Percentiles rank a stretch among this genome's conserved stretches.
phyloP scores from a whole-genome alignment of 1,284 basidiomycete species.

The Erythrobasidium hasegawianum region DNA sequence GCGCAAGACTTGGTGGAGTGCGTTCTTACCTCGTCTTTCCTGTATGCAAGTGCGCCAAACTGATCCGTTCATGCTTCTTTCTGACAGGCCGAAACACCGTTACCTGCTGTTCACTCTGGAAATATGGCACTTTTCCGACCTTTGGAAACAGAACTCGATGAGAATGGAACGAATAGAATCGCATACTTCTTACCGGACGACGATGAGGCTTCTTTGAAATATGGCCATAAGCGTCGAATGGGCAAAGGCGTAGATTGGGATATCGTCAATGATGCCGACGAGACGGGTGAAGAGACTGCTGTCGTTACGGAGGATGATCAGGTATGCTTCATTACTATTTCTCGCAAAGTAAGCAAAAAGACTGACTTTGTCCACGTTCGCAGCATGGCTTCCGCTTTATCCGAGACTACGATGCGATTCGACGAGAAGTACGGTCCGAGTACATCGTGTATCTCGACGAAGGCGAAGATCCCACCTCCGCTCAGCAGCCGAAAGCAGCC shows the following conservation, averaged over 20 bases:
- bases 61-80: no score
- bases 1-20: constrained; percentile 7
- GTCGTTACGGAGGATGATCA: background rate
- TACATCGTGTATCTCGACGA: constrained; percentile 27
- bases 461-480: background rate
- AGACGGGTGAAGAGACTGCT: constrained; percentile 1
- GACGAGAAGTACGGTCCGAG: constrained; percentile 18
- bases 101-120: constrained; percentile 60
- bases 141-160: constrained; percentile 70
- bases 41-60: no score
- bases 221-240: background rate
- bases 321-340: background rate
- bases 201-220: constrained; percentile 59
- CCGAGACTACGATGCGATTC: constrained; percentile 31
- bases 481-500: constrained; percentile 3
- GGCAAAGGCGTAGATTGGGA: constrained; percentile 17
- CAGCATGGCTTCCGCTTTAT: constrained; percentile 30
- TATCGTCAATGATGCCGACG: constrained; percentile 5
- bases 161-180: constrained; percentile 78
- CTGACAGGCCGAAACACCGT: constrained; percentile 13
- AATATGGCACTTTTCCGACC: constrained; percentile 81
- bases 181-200: constrained; percentile 82
- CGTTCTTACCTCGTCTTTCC: no score
- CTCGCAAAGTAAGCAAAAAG: no score
- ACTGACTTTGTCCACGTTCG: background rate